Base-by-base conservation (phyloP, 495 filamentous ascomycete genomes). In the Penicillium arizonense region DNA sequence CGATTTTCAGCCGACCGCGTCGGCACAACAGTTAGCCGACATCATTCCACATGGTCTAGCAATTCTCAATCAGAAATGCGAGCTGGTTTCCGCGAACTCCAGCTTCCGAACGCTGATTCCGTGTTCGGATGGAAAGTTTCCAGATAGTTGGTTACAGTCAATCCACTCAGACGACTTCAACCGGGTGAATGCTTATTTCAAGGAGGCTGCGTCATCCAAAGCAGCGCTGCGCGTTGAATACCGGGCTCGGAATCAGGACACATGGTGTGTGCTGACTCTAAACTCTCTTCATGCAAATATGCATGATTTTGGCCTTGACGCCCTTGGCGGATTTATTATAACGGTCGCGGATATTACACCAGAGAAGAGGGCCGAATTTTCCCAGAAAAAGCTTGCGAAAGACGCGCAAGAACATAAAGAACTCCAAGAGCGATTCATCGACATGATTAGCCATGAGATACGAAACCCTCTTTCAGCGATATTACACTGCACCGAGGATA, bases 371-470 rank as follows among this genome's bases (percentile, higher is more conserved):
- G 72, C 74, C 0, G 77, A 79, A 47, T 24, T 73, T 47, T 43
- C 65, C 39, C 80, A 86, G 50, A 84, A 81, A 56, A 82, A 82
- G 43, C 76, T 82, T 57, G 84, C 84, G 28, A 74, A 82, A 54
- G 83, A 84, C 61, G 87, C 82, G 5, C 78, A 86, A 33, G 82
- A 85, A 54, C 77, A 81, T 34, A 87, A 87, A 59, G 72, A 79
- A 34, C 82, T 87, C 49, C 84, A 87, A 56, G 85, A 93, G 61
- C 90, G 90, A 58, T 94, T 92, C 67, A 92, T 94, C 62, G 89
- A 93, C 64, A 92, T 90, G 54, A 91, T 87, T 4, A 89, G 86
- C 52, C 90, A 95, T 58, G 90, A 95, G 58, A 90, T 95, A 78
- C 82, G 90, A 5, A 95, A 95, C 55, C 90, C 90, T 0, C 74